phyloP scores from a whole-genome alignment of 208 protist genomes.

The Leishmania major region DNA sequence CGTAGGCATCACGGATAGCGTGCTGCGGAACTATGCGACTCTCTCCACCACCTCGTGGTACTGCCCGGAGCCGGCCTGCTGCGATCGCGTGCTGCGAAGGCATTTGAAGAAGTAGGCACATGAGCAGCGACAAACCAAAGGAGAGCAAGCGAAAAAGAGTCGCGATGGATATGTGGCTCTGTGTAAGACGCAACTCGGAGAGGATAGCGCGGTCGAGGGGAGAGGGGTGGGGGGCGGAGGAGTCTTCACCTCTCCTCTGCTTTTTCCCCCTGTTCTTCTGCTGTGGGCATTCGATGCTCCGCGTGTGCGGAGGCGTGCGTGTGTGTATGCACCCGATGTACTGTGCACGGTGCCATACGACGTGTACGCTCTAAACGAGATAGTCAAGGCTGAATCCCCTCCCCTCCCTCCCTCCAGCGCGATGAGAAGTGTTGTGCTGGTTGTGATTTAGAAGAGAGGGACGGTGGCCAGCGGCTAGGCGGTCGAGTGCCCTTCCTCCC shows the following conservation, averaged over 20 bases:
- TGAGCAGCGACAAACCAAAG: neutral
- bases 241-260: neutral
- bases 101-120: constrained; percentile 38
- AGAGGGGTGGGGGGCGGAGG: neutral
- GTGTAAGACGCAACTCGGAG: neutral
- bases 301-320: neutral
- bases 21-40: constrained; percentile 61
- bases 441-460: neutral
- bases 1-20: constrained; percentile 54
- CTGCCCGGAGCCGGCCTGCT: constrained; percentile 78
- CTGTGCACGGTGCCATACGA: neutral
- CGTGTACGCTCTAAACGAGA: neutral
- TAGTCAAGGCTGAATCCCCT: neutral
- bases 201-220: neutral
- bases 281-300: neutral
- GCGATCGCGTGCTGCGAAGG: constrained; percentile 41
- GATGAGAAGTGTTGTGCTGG: neutral
- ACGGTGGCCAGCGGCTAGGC: neutral
- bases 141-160: neutral
- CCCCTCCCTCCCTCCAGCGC: neutral
- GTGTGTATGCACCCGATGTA: neutral
- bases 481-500: neutral
- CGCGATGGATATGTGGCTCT: neutral
- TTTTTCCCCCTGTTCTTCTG: neutral
- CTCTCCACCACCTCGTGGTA: constrained; percentile 88